These are phyloP conservation scores for Pseudogymnoascus sp. DNA, from an alignment of 2,329 filamentous ascomycete genomes.

Conservation along the genomic window DNA sequence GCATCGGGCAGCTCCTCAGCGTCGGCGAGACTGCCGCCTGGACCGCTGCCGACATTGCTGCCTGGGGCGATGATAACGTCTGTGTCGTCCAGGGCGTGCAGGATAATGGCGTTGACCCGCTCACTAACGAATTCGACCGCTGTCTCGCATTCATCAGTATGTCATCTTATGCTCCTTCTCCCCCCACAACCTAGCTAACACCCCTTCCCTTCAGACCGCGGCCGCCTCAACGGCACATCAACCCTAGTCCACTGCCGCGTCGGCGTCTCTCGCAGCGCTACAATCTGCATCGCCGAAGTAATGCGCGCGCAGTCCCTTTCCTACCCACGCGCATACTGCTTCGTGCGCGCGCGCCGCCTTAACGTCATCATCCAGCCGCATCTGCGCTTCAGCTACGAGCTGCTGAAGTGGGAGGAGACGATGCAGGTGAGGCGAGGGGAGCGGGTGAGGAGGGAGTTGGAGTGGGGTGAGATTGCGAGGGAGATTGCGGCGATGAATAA, in stretches of 20 bases:
- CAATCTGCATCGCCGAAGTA: constrained; percentile 97
- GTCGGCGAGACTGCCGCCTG: constrained; percentile 86
- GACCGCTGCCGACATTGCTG: constrained; percentile 62
- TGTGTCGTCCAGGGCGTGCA: constrained; percentile 81
- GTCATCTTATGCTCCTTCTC: constrained; percentile 31
- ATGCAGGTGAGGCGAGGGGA: constrained; percentile 50
- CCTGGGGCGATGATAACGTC: constrained; percentile 73
- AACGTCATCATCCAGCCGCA: constrained; percentile 99
- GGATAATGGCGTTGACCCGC: constrained; percentile 91
- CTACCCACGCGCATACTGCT: constrained; percentile 91
- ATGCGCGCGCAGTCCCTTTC: constrained; percentile 78
- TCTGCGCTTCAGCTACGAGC: constrained; percentile 87
- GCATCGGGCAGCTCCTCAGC: constrained; percentile 81
- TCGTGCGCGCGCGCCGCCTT: constrained; percentile 81
- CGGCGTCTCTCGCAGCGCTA: constrained; percentile 89
- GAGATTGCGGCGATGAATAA: constrained; percentile 96
- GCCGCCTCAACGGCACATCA: constrained; percentile 68
- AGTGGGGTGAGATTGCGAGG: constrained; percentile 82
- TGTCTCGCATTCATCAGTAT: constrained; percentile 90
- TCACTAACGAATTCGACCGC: constrained; percentile 76
- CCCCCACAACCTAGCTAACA: constrained; percentile 19
- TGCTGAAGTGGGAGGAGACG: constrained; percentile 90
- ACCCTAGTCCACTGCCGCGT: constrained; percentile 96
- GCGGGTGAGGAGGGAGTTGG: constrained; percentile 67
- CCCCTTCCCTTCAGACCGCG: constrained; percentile 55